A percentile compares a stretch with the other conserved stretches of the same genome.
phyloP scores from a whole-genome alignment of 108 stramenopile species.

The Cyclotella baltica region DNA sequence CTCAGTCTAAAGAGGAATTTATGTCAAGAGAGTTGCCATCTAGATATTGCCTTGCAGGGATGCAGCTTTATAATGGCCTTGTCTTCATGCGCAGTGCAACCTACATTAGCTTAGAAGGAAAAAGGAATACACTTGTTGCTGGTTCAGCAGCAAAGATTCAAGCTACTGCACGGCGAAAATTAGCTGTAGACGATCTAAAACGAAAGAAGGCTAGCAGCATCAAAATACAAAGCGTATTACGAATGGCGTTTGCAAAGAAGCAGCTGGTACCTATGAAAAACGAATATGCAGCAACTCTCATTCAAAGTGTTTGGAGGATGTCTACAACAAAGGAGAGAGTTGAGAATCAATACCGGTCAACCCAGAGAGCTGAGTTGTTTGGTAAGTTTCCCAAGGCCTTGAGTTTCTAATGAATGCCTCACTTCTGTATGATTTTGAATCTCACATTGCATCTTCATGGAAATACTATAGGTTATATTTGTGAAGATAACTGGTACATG shows the following conservation, averaged over 20 bases:
- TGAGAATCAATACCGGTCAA: constrained; percentile 51
- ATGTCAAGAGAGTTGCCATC: constrained; percentile 26
- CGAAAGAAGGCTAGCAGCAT: constrained; percentile 27
- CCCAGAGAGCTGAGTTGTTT: constrained; percentile 47
- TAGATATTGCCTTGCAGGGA: constrained; percentile 44
- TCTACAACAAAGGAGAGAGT: constrained; percentile 42
- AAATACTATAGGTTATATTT: constrained; percentile 38
- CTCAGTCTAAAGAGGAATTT: constrained; percentile 42
- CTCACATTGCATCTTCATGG: background rate
- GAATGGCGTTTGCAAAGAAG: constrained; percentile 35
- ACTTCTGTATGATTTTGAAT: no score
- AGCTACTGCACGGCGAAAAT: constrained; percentile 44
- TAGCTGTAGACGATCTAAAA: constrained; percentile 29
- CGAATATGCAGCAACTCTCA: constrained; percentile 67
- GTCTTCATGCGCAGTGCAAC: constrained; percentile 49
- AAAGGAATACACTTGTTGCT: constrained; percentile 39
- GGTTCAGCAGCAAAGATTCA: constrained; percentile 53
- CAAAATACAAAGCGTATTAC: constrained; percentile 39
- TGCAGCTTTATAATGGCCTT: constrained; percentile 49
- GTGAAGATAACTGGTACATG: constrained; percentile 87
- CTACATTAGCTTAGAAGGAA: constrained; percentile 26
- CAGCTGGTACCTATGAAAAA: constrained; percentile 33
- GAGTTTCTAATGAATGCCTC: background rate
- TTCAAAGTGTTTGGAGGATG: constrained; percentile 81
- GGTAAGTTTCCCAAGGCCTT: background rate